These are phyloP conservation scores for Trichomonascaceae sp. DNA, from an alignment of 1,139 yeast species.

Conservation along the genomic window DNA sequence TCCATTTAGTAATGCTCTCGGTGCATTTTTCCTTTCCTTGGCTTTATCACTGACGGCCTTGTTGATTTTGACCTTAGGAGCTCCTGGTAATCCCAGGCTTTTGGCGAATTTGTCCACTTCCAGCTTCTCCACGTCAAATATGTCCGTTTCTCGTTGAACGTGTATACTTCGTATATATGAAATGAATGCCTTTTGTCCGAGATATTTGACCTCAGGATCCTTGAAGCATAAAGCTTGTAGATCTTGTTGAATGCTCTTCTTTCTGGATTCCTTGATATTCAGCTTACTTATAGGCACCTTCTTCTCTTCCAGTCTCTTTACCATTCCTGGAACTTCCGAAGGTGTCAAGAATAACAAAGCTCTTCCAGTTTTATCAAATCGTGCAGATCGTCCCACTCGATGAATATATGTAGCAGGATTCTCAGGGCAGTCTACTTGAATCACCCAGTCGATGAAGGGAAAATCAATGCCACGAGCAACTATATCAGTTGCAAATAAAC, in stretches of 20 bases:
- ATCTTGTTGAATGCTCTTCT: slow-evolving; percentile 74
- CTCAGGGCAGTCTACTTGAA: slow-evolving; percentile 95
- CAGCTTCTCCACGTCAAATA: slow-evolving; percentile 62
- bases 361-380: slow-evolving; percentile 86
- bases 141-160: slow-evolving; percentile 80
- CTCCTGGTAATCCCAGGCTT: slow-evolving; percentile 90
- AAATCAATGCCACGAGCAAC: slow-evolving; percentile 97
- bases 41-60: slow-evolving; percentile 38
- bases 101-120: slow-evolving; percentile 82
- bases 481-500: slow-evolving; percentile 91
- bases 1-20: slow-evolving; percentile 62
- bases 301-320: slow-evolving; percentile 54
- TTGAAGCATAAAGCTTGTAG: slow-evolving; percentile 86
- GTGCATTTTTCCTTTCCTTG: slow-evolving; percentile 76
- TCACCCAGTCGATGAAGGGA: slow-evolving; percentile 96
- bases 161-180: slow-evolving; percentile 82
- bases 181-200: slow-evolving; percentile 93
- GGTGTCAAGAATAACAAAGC: slow-evolving; percentile 80
- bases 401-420: slow-evolving; percentile 93
- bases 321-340: slow-evolving; percentile 72
- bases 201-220: slow-evolving; percentile 83
- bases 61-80: slow-evolving; percentile 80
- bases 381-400: slow-evolving; percentile 93
- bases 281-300: slow-evolving; percentile 67
- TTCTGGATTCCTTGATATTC: slow-evolving; percentile 70